Conservation (phyloP, 108 stramenopile species). For the Aureococcus anophagefferens region DNA sequence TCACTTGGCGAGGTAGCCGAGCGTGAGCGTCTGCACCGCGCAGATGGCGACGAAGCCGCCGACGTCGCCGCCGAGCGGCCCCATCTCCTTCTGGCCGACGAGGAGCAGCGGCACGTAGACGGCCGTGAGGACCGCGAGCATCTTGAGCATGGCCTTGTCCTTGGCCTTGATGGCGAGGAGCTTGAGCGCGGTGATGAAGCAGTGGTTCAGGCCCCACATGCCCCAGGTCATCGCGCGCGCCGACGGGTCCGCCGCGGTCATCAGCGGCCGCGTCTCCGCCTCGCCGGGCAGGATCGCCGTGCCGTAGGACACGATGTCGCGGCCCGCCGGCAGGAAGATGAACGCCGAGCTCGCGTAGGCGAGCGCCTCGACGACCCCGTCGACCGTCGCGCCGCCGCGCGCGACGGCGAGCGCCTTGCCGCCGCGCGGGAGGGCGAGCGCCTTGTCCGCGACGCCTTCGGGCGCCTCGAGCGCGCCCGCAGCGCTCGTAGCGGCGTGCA, state of each 20-base stretch:
- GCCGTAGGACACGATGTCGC: not conserved
- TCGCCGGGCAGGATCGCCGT: slow-evolving; percentile 4
- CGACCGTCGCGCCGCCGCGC: no score
- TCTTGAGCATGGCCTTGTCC: not conserved
- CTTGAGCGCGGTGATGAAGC: not conserved
- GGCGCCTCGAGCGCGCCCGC: no score
- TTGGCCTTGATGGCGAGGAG: not conserved
- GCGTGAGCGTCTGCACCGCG: not conserved
- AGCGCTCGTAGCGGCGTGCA: no score
- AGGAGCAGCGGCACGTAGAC: not conserved
- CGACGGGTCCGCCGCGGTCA: not conserved
- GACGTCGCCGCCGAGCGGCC: not conserved
- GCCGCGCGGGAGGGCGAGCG: no score
- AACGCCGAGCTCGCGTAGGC: not conserved
- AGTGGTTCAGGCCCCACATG: slow-evolving; percentile 6
- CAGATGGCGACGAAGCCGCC: slow-evolving; percentile 5
- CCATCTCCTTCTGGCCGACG: not conserved
- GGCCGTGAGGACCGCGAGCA: not conserved
- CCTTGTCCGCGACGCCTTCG: no score
- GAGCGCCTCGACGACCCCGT: no score
- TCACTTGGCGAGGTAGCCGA: no score
- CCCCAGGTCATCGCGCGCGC: not conserved
- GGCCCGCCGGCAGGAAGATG: slow-evolving; percentile 4
- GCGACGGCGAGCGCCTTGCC: no score
- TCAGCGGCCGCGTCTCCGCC: not conserved